Evolutionary conservation across 1,284 basidiomycete genomes (phyloP).

Genomic region (Sanghuangporus weigelae): DNA sequence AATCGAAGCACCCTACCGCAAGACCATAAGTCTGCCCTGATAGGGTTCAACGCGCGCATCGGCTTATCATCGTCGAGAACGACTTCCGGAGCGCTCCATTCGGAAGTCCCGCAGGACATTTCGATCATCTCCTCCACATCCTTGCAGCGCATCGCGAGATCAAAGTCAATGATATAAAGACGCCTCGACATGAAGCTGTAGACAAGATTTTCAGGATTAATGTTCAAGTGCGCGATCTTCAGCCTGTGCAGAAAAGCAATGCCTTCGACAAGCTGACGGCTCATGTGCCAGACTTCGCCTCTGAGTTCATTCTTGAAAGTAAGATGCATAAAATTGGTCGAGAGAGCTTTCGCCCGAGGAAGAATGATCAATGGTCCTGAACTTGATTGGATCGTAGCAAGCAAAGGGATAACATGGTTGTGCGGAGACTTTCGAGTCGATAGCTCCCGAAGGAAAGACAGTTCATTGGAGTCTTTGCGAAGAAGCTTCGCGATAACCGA

Average conservation of each 20-base stretch:
- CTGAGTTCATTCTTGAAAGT: not conserved
- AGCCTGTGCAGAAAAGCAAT: not conserved
- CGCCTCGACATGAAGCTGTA: not conserved
- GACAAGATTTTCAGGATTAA: conserved; percentile 5
- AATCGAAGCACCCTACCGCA: not conserved
- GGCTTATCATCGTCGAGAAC: not conserved
- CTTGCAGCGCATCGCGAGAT: not conserved
- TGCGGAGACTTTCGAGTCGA: not conserved
- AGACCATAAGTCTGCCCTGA: not conserved
- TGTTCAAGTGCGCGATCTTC: conserved; percentile 1
- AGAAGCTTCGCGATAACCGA: not conserved
- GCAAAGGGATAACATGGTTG: not conserved
- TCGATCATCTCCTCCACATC: not conserved
- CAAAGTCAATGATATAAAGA: conserved; percentile 2
- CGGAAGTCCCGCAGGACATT: not conserved
- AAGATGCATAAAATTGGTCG: too few relatives aligned
- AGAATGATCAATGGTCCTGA: not conserved
- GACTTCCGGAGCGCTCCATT: not conserved
- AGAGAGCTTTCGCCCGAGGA: not conserved
- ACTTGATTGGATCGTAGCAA: not conserved
- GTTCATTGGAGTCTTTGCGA: not conserved
- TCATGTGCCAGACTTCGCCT: not conserved
- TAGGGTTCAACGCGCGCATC: not conserved
- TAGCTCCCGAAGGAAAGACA: not conserved
- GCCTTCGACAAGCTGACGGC: not conserved